These are phyloP conservation scores for Volvox africanus DNA, from an alignment of 139 green algal species.

Conservation along the genomic window DNA sequence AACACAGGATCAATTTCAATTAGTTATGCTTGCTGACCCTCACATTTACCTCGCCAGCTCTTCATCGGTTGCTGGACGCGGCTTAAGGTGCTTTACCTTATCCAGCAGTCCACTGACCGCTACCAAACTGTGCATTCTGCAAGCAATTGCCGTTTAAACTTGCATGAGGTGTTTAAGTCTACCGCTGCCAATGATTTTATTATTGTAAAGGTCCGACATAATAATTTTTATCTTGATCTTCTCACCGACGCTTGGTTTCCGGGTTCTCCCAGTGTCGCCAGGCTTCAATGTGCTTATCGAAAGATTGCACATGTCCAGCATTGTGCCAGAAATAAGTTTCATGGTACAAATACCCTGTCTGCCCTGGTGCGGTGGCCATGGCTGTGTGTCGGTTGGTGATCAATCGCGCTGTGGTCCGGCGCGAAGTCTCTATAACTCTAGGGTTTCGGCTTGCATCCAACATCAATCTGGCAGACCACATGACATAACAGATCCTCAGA, in stretches of 20 bases:
- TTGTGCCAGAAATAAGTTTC: constrained; percentile 49
- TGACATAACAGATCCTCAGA: too few species aligned
- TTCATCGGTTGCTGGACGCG: constrained; percentile 50
- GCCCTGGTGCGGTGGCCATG: background rate
- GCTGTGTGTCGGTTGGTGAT: background rate
- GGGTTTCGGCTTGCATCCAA: background rate
- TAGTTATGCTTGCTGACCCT: too few species aligned
- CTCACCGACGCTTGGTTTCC: constrained; percentile 65
- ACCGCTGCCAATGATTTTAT: too few species aligned
- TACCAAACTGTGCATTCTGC: constrained; percentile 64
- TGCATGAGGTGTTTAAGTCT: too few species aligned
- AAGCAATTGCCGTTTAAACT: too few species aligned
- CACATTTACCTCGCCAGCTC: constrained; percentile 50
- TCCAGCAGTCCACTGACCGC: constrained; percentile 61
- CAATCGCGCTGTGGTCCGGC: background rate
- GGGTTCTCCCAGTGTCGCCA: constrained; percentile 63
- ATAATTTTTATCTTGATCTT: too few species aligned
- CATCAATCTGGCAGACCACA: background rate
- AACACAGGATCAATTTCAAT: too few species aligned
- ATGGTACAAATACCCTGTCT: constrained; percentile 35
- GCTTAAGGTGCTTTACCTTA: constrained; percentile 54
- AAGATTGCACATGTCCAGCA: constrained; percentile 10
- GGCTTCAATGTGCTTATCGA: constrained; percentile 45
- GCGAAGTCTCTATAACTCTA: background rate
- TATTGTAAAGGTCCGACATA: too few species aligned